Evolutionary conservation across 495 filamentous ascomycete species (phyloP).

Genomic region (Tuber brumale): DNA sequence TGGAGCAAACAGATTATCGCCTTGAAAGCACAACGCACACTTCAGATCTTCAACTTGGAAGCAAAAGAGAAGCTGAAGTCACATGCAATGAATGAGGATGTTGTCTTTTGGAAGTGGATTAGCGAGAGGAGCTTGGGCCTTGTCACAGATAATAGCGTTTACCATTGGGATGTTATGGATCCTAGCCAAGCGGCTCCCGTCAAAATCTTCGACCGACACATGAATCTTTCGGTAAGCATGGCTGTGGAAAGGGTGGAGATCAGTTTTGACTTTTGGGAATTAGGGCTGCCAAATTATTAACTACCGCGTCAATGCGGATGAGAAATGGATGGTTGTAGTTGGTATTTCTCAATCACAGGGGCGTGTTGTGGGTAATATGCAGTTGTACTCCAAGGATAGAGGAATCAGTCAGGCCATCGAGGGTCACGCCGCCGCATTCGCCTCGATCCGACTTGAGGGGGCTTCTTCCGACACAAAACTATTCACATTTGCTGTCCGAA

Average conservation of each 20-base stretch:
- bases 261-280: slow-evolving; percentile 27
- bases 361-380: slow-evolving; percentile 90
- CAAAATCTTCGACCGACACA: slow-evolving; percentile 87
- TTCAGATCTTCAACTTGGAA: slow-evolving; percentile 94
- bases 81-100: slow-evolving; percentile 89
- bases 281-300: slow-evolving; percentile 87
- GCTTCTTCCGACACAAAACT: slow-evolving; percentile 86
- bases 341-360: slow-evolving; percentile 90
- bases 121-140: slow-evolving; percentile 78
- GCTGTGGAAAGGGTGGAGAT: neutral
- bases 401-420: slow-evolving; percentile 97
- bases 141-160: slow-evolving; percentile 82
- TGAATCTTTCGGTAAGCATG: slow-evolving; percentile 68
- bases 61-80: slow-evolving; percentile 91
- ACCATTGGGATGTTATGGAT: slow-evolving; percentile 96
- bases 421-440: slow-evolving; percentile 94
- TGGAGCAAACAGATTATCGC: slow-evolving; percentile 93
- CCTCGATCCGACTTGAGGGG: slow-evolving; percentile 77
- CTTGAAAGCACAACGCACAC: slow-evolving; percentile 84
- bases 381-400: slow-evolving; percentile 90
- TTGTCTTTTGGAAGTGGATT: slow-evolving; percentile 99
- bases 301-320: slow-evolving; percentile 90
- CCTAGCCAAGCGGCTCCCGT: slow-evolving; percentile 65
- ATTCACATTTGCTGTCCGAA: slow-evolving; percentile 92
- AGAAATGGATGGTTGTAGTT: slow-evolving; percentile 96